Percentiles rank a stretch among this genome's conserved stretches.
These are phyloP conservation scores for Schizopora paradoxa DNA, from an alignment of 1,284 basidiomycete species.

Conservation along the genomic window DNA sequence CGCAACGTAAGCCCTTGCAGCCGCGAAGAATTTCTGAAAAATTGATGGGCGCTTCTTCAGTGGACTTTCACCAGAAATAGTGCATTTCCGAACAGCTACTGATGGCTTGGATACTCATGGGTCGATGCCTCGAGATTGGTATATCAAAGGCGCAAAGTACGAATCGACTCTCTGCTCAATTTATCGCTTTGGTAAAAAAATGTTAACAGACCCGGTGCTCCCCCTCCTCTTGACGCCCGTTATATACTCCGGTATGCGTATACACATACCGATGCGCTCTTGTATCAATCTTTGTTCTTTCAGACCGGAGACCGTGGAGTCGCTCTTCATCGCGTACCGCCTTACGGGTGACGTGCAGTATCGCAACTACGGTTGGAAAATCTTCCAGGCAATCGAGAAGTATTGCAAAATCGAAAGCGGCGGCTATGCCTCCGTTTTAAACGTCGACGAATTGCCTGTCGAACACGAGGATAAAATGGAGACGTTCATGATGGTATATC, in stretches of 20 bases:
- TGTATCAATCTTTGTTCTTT: not conserved
- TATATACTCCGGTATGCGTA: slow-evolving; percentile 74
- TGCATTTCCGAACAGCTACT: slow-evolving; percentile 60
- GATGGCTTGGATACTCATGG: slow-evolving; percentile 41
- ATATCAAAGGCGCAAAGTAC: slow-evolving; percentile 76
- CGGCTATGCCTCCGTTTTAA: slow-evolving; percentile 81
- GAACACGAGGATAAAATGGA: slow-evolving; percentile 88
- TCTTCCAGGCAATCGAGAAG: slow-evolving; percentile 86
- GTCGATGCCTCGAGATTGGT: slow-evolving; percentile 65
- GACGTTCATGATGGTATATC: slow-evolving; percentile 81
- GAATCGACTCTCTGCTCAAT: slow-evolving; percentile 17
- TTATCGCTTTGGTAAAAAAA: slow-evolving; percentile 5
- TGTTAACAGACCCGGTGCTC: slow-evolving; percentile 39
- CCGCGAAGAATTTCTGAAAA: slow-evolving; percentile 2
- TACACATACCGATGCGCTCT: slow-evolving; percentile 9
- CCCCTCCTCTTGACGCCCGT: slow-evolving; percentile 72
- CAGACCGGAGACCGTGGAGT: slow-evolving; percentile 93
- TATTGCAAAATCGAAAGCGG: slow-evolving; percentile 72
- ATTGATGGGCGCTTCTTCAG: slow-evolving; percentile 33
- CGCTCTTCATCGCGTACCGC: slow-evolving; percentile 84
- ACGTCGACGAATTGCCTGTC: slow-evolving; percentile 74
- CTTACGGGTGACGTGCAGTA: slow-evolving; percentile 82
- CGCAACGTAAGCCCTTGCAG: slow-evolving; percentile 55
- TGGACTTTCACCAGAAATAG: slow-evolving; percentile 81
- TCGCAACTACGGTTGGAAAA: slow-evolving; percentile 82